phyloP scores from a whole-genome alignment of 2,329 filamentous ascomycete species.

The Colletotrichum limetticola region DNA sequence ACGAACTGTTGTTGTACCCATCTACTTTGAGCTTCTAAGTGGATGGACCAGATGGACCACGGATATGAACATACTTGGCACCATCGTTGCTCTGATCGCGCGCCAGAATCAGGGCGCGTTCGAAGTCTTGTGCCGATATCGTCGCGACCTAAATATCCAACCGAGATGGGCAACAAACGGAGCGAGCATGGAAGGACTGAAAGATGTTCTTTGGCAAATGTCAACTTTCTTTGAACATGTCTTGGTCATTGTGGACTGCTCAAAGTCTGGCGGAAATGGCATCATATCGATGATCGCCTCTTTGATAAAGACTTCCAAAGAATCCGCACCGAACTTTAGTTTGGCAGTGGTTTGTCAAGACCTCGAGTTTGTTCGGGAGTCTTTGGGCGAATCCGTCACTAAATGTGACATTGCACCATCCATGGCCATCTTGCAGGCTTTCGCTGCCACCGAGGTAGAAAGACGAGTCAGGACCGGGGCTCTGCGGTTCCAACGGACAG shows the following conservation, averaged over 20 bases:
- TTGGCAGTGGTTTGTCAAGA: not conserved
- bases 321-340: not conserved
- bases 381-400: not conserved
- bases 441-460: not conserved
- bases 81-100: not conserved
- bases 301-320: too few species aligned
- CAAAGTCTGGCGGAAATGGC: rapidly evolving
- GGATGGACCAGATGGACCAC: not conserved
- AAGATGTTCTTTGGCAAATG: not conserved
- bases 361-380: not conserved
- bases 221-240: not conserved
- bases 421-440: not conserved
- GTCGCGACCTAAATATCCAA: not conserved
- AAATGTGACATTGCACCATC: not conserved
- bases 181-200: not conserved
- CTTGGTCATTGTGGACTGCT: not conserved
- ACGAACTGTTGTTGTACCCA: not conserved
- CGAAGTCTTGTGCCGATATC: not conserved
- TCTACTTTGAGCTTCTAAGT: not conserved
- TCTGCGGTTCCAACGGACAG: not conserved
- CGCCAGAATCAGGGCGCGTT: not conserved
- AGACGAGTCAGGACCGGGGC: not conserved
- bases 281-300: too few species aligned
- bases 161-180: not conserved
- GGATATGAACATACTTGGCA: not conserved